Evolutionary conservation across 805 yeast genomes (phyloP).

Genomic region (Metschnikowia gelsemii): DNA sequence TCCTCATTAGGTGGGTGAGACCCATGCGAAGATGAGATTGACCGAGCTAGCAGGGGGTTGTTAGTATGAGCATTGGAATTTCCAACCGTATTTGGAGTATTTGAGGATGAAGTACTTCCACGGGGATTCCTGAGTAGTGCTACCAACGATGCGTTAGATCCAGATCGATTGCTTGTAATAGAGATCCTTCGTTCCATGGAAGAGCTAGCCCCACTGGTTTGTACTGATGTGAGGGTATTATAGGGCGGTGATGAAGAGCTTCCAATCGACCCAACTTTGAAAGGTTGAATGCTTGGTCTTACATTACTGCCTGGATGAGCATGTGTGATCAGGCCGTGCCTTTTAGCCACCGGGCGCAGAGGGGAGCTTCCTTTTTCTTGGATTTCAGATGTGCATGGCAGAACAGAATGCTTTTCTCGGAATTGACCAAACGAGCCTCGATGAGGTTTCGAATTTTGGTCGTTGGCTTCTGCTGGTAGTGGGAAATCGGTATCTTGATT

Average conservation of each 20-base stretch:
- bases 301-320: conserved; percentile 1
- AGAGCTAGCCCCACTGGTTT: conserved; percentile 15
- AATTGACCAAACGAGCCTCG: conserved; percentile 16
- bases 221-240: conserved; percentile 14
- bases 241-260: conserved; percentile 40
- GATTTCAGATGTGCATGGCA: conserved; percentile 20
- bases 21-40: conserved; percentile 42
- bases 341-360: background rate
- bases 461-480: background rate
- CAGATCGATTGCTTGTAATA: conserved; percentile 47
- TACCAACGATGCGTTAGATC: conserved; percentile 54
- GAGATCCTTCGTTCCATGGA: conserved; percentile 40
- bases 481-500: background rate
- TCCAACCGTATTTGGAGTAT: conserved; percentile 26
- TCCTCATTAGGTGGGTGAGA: conserved; percentile 32
- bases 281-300: conserved; percentile 51
- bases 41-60: conserved; percentile 30
- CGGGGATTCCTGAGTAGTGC: conserved; percentile 52
- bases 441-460: conserved; percentile 2
- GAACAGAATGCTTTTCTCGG: conserved; percentile 17
- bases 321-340: conserved; percentile 4
- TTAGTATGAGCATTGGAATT: conserved; percentile 23
- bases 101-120: conserved; percentile 43
- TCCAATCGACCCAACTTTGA: conserved; percentile 61
- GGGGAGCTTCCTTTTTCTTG: conserved; percentile 13